A percentile compares a stretch with the other conserved stretches of the same genome.
phyloP scores from a whole-genome alignment of 768 basidiomycete genomes.

The Trametes gibbosa region DNA sequence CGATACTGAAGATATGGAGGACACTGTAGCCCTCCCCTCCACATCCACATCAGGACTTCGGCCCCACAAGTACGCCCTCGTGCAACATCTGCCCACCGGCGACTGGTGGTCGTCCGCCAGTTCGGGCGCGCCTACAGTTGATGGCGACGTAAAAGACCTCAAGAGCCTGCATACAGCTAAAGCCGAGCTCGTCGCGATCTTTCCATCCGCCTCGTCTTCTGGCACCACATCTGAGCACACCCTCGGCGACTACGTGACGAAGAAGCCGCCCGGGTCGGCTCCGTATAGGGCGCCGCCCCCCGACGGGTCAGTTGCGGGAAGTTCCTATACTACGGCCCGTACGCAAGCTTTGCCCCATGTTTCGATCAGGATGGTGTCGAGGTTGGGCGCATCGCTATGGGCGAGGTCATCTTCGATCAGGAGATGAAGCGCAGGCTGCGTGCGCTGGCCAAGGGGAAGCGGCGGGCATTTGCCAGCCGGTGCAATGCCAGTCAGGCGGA shows the following conservation, averaged over 20 bases:
- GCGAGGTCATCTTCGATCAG: slow-evolving; percentile 54
- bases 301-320: slow-evolving; percentile 60
- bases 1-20: slow-evolving; percentile 17
- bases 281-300: slow-evolving; percentile 44
- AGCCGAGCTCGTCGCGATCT: slow-evolving; percentile 72
- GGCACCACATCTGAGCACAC: slow-evolving; percentile 36
- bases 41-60: slow-evolving; percentile 26
- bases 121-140: slow-evolving; percentile 38
- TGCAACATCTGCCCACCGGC: slow-evolving; percentile 74
- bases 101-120: slow-evolving; percentile 79
- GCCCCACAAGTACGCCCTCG: slow-evolving; percentile 65
- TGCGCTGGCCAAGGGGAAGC: slow-evolving; percentile 28
- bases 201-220: slow-evolving; percentile 56
- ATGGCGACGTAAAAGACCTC: slow-evolving; percentile 38
- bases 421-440: slow-evolving; percentile 39
- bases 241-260: slow-evolving; percentile 55
- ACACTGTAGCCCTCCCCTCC: slow-evolving; percentile 30
- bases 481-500: background rate
- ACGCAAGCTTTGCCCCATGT: slow-evolving; percentile 71
- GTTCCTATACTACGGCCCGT: slow-evolving; percentile 79
- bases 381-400: slow-evolving; percentile 59
- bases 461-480: slow-evolving; percentile 18
- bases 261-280: slow-evolving; percentile 35
- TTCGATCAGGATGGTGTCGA: slow-evolving; percentile 79
- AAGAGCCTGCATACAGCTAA: slow-evolving; percentile 59